Percentiles rank a stretch among this genome's conserved stretches.
These are phyloP conservation scores for Dysphania ambrosioides DNA, from an alignment of 148 eudicot genomes.

Conservation along the genomic window DNA sequence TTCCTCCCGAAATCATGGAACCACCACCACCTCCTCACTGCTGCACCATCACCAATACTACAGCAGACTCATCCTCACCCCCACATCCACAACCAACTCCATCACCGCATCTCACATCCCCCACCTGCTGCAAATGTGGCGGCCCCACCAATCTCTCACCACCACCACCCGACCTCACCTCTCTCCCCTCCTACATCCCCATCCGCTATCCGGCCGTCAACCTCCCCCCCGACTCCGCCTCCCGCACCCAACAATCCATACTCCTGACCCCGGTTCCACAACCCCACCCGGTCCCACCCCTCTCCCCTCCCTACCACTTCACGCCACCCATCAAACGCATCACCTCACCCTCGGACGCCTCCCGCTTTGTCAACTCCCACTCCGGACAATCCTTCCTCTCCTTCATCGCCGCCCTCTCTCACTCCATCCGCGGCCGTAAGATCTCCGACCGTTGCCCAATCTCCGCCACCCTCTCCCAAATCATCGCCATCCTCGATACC, in stretches of 20 bases:
- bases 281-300: constrained; percentile 33
- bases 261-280: constrained; percentile 80
- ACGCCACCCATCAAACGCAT: constrained; percentile 54
- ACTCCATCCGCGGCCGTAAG: constrained; percentile 50
- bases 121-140: constrained; percentile 69
- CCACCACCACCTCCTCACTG: not conserved
- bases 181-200: constrained; percentile 55
- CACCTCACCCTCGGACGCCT: constrained; percentile 49
- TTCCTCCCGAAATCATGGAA: not conserved
- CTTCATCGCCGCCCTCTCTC: constrained; percentile 64
- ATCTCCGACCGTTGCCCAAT: constrained; percentile 66
- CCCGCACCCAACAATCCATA: constrained; percentile 55
- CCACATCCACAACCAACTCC: constrained; percentile 13
- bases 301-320: constrained; percentile 63
- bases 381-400: constrained; percentile 60
- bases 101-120: not conserved
- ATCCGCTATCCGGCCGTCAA: constrained; percentile 75
- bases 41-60: constrained; percentile 9
- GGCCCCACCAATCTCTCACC: constrained; percentile 46
- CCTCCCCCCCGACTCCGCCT: constrained; percentile 46
- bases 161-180: constrained; percentile 36
- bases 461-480: constrained; percentile 26
- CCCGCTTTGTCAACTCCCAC: constrained; percentile 42
- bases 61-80: not conserved
- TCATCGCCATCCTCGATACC: constrained; percentile 39